Evolutionary conservation across 495 filamentous ascomycete genomes (phyloP), one percentile per base, ranked within the genome.

Genomic region (Penicillium roqueforti): DNA sequence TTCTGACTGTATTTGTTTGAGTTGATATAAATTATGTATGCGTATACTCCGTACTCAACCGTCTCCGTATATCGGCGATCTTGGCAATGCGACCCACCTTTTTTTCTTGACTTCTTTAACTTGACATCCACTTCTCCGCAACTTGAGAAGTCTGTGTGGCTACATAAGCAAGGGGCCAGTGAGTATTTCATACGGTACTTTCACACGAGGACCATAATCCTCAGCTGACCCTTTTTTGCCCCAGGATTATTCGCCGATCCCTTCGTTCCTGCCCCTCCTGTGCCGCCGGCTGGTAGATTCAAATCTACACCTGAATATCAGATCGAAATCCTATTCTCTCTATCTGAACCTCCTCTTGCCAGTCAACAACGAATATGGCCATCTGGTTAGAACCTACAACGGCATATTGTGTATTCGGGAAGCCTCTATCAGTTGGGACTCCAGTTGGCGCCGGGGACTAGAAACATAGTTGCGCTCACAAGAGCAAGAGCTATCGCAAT

Each of bases 311-410:
- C 34, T n/a, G 38, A 25, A 36, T 28, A 41, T 19, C 50, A 44
- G 26, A 26, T 52, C 49, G 49, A 8, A 25, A 2, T 28, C 29
- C 8, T 32, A 10, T 43, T 9, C 29, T 20, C 8, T 16, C n/a
- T 11, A 45, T n/a, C 26, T 45, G 25, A 9, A 29, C 19, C 29
- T 4, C 3, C 19, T 45, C 6, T 18, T 29, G 26, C 49, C 39
- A 43, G 14, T 54, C 37, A 41, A 29, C 34, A 55, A 47, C 55
- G 64, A 67, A 59, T 56, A 67, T 67, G 64, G 61, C 61, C 53
- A 62, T 57, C 58, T 59, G 61, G 53, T 45, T 48, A 39, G 50
- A 50, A 26, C 32, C n/a, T 37, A 14, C 51, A 51, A 46, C 26
- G 48, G 55, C 51, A 65, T 46, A 26, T 49, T 56, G 48, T 53